phyloP scores from a whole-genome alignment of 2,329 filamentous ascomycete species.

The Kalaharituber pfeilii region DNA sequence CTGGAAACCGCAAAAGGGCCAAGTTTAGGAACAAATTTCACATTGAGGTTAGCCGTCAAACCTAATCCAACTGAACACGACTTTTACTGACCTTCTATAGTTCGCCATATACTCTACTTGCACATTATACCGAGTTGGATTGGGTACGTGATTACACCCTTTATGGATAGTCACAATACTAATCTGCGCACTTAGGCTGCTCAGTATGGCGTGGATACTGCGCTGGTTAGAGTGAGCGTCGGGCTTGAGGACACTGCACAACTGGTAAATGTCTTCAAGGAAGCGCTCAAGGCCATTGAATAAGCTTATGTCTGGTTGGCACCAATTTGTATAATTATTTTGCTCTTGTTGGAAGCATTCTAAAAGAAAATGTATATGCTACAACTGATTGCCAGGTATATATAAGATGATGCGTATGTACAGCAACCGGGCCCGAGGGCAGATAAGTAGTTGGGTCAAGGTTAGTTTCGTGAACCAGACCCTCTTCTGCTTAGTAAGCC shows the following conservation, averaged over 20 bases:
- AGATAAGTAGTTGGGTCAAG: no score
- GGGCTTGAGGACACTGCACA: slow-evolving; percentile 63
- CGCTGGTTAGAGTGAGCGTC: slow-evolving; percentile 72
- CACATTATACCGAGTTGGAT: slow-evolving; percentile 80
- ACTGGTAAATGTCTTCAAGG: slow-evolving; percentile 45
- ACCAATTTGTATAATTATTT: no score
- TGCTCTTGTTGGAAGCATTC: background rate
- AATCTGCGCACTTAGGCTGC: slow-evolving; percentile 36
- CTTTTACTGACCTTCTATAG: slow-evolving; percentile 22
- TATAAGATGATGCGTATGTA: no score
- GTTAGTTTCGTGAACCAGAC: no score
- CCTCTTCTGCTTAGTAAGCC: no score
- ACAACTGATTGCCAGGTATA: no score
- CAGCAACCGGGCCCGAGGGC: no score
- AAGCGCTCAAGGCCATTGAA: slow-evolving; percentile 37
- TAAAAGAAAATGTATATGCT: no score
- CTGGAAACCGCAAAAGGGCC: slow-evolving; percentile 84
- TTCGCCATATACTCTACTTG: slow-evolving; percentile 78
- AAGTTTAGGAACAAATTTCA: slow-evolving; percentile 93
- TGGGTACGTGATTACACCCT: slow-evolving; percentile 42
- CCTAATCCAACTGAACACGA: background rate
- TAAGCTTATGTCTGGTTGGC: no score
- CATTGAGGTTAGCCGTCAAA: slow-evolving; percentile 38
- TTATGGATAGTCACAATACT: background rate
- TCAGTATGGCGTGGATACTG: slow-evolving; percentile 60